A percentile compares a stretch with the other conserved stretches of the same genome.
phyloP scores from a whole-genome alignment of 2,329 filamentous ascomycete species.

The Pseudopyrenochaeta lycopersici region DNA sequence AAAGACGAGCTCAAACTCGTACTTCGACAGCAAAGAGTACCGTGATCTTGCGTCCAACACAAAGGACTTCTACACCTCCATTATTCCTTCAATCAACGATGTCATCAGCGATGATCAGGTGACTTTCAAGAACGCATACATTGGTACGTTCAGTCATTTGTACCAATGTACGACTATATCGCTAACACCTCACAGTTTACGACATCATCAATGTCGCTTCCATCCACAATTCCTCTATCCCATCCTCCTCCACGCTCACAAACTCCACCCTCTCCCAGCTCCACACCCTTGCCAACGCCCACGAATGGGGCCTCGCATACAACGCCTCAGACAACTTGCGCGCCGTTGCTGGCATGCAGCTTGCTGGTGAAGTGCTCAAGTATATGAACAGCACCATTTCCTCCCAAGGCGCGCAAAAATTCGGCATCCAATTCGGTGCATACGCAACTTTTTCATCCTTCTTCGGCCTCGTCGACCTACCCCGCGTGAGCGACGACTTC shows the following conservation, averaged over 20 bases:
- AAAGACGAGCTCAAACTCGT: conserved; percentile 66
- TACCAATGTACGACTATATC: background rate
- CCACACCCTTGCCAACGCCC: conserved; percentile 75
- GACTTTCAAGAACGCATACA: conserved; percentile 70
- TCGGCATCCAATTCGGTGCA: conserved; percentile 67
- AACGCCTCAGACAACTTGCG: conserved; percentile 65
- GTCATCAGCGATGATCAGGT: conserved; percentile 60
- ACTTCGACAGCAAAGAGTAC: conserved; percentile 64
- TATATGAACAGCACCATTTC: conserved; percentile 57
- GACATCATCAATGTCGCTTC: conserved; percentile 70
- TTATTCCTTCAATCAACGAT: conserved; percentile 62
- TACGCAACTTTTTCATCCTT: conserved; percentile 70
- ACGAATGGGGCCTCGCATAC: conserved; percentile 86
- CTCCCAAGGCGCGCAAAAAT: conserved; percentile 48
- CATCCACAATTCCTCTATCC: conserved; percentile 71
- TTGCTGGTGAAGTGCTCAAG: conserved; percentile 56
- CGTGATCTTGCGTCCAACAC: conserved; percentile 58
- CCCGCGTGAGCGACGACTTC: conserved; percentile 67
- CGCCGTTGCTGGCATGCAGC: conserved; percentile 58
- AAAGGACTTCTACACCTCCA: conserved; percentile 61
- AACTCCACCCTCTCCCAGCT: conserved; percentile 70
- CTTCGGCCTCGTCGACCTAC: conserved; percentile 66
- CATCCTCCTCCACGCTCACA: conserved; percentile 64
- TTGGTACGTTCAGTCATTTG: conserved; percentile 56
- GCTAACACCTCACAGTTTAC: conserved; percentile 54